A percentile compares a stretch with the other conserved stretches of the same genome.
These are phyloP conservation scores for Hylodesmum podocarpum DNA, from an alignment of 306 rosid species.

Conservation along the genomic window DNA sequence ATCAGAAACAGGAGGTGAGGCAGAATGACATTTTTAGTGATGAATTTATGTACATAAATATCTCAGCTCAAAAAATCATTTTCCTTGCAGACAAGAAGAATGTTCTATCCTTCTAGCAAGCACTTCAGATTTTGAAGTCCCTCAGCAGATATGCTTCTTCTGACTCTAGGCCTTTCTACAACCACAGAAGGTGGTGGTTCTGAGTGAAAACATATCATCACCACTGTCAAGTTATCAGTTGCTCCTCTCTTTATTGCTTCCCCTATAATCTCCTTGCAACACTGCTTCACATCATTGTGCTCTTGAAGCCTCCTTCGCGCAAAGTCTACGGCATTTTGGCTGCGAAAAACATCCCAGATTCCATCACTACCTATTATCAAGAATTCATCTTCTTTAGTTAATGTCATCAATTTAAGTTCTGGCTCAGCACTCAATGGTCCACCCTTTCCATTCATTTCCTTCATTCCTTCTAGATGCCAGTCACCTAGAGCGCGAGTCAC, in stretches of 20 bases:
- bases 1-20: slow-evolving; percentile 16
- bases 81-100: slow-evolving; percentile 17
- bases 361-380: slow-evolving; percentile 93
- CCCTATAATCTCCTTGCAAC: slow-evolving; percentile 79
- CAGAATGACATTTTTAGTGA: slow-evolving; percentile 19
- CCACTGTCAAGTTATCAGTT: slow-evolving; percentile 75
- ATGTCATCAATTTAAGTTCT: slow-evolving; percentile 65
- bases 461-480: slow-evolving; percentile 98
- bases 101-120: slow-evolving; percentile 49
- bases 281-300: slow-evolving; percentile 79
- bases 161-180: slow-evolving; percentile 61
- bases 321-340: slow-evolving; percentile 80
- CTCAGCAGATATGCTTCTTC: slow-evolving; percentile 85
- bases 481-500: slow-evolving; percentile 92
- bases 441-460: slow-evolving; percentile 55
- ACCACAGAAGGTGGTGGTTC: slow-evolving; percentile 70
- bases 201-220: slow-evolving; percentile 75
- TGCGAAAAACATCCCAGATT: slow-evolving; percentile 83
- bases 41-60: slow-evolving; percentile 47
- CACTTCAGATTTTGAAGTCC: slow-evolving; percentile 76
- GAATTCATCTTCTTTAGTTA: slow-evolving; percentile 81
- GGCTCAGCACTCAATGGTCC: slow-evolving; percentile 97
- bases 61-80: slow-evolving; percentile 21
- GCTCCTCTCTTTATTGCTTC: slow-evolving; percentile 82
- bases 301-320: slow-evolving; percentile 78